These are phyloP conservation scores for Fusarium domesticum DNA, from an alignment of 2,329 filamentous ascomycete species.

Conservation along the genomic window DNA sequence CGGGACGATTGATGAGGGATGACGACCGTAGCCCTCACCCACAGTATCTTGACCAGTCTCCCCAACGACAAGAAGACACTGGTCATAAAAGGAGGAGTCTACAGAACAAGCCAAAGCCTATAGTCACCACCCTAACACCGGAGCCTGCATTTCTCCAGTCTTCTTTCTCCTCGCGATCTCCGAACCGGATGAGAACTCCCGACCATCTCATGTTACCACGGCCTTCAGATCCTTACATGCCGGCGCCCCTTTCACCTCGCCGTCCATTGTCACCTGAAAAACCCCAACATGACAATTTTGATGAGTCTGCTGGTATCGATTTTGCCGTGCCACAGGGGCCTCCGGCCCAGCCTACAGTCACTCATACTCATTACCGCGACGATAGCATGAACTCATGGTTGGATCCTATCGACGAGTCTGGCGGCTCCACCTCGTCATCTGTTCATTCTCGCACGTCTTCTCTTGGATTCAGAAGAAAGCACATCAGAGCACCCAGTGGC, in stretches of 20 bases:
- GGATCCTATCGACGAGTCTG: conserved; percentile 91
- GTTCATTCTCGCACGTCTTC: conserved; percentile 77
- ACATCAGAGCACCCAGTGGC: conserved; percentile 65
- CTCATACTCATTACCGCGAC: conserved; percentile 49
- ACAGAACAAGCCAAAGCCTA: conserved; percentile 25
- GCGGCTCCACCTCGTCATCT: conserved; percentile 74
- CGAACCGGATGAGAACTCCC: conserved; percentile 30
- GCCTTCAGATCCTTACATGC: conserved; percentile 60
- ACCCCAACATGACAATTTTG: conserved; percentile 21
- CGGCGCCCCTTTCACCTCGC: conserved; percentile 67
- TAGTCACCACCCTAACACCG: conserved; percentile 25
- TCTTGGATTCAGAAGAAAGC: conserved; percentile 63
- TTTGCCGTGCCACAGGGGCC: conserved; percentile 27
- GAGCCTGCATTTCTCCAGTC: conserved; percentile 45
- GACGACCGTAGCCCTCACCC: conserved; percentile 23
- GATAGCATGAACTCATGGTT: conserved; percentile 83
- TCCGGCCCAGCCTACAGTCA: conserved; percentile 4
- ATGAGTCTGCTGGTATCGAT: conserved; percentile 35
- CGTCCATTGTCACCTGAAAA: conserved; percentile 48
- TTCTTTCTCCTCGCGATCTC: conserved; percentile 50
- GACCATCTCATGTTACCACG: conserved; percentile 44
- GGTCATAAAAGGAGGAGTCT: conserved; percentile 23
- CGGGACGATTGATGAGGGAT: conserved; percentile 43
- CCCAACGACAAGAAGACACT: conserved; percentile 20
- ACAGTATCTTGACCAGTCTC: conserved; percentile 21